These are phyloP conservation scores for Colletotrichum nymphaeae DNA, from an alignment of 2,329 filamentous ascomycete species.

Conservation along the genomic window DNA sequence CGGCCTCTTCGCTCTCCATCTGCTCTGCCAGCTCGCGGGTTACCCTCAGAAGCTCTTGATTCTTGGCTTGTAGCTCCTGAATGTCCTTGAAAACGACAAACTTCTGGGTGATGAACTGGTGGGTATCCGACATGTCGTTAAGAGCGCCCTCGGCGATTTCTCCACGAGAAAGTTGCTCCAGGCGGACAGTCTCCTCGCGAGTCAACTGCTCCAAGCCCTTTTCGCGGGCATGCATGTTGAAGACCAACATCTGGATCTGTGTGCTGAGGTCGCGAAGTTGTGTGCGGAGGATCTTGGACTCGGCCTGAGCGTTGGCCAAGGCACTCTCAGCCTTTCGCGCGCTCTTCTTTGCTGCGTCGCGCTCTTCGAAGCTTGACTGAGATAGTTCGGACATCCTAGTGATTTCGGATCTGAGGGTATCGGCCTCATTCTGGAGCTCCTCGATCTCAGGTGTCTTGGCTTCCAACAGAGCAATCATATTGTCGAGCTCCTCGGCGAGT, in stretches of 20 bases:
- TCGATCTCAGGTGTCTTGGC: constrained; percentile 89
- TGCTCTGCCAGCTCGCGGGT: constrained; percentile 87
- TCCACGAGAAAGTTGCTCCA: constrained; percentile 82
- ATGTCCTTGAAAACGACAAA: constrained; percentile 92
- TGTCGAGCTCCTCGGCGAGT: constrained; percentile 81
- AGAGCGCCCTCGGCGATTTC: constrained; percentile 78
- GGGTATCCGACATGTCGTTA: constrained; percentile 84
- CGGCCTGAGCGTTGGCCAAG: constrained; percentile 70
- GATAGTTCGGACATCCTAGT: constrained; percentile 87
- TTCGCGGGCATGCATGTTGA: constrained; percentile 86
- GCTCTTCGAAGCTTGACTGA: constrained; percentile 83
- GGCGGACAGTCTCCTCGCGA: constrained; percentile 77
- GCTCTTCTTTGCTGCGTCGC: constrained; percentile 82
- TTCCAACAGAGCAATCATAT: constrained; percentile 87
- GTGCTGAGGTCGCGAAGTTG: constrained; percentile 90
- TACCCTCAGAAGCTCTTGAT: constrained; percentile 84
- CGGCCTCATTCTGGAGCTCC: constrained; percentile 84
- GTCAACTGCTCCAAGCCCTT: constrained; percentile 80
- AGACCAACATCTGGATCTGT: constrained; percentile 90
- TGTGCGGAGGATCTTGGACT: constrained; percentile 83
- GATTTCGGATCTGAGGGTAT: constrained; percentile 82
- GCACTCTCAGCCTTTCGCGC: constrained; percentile 83
- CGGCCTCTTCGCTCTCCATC: constrained; percentile 91
- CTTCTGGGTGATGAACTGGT: constrained; percentile 88
- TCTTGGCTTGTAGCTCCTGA: constrained; percentile 86